Evolutionary conservation across 371 early-diverging fungal genomes (phyloP), one percentile per base, ranked within the genome.

Genomic region (Haplosporangium sp.): DNA sequence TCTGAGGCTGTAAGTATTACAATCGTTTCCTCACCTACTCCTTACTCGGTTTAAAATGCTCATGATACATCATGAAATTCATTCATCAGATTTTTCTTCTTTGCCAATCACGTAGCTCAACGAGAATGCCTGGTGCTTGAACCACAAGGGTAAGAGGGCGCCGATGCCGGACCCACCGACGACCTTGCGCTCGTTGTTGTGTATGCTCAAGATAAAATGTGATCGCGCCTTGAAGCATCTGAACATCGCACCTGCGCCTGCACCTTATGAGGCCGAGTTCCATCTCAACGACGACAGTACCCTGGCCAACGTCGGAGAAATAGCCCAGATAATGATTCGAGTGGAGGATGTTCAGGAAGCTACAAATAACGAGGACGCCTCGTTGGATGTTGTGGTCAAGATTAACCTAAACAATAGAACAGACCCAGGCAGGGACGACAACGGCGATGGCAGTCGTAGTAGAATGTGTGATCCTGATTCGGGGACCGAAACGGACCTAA

Each of bases 91-190:
- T 13, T 23, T 1, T 60, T 7, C 5, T 41, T 14, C 13, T 62
- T 55, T 29, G 5, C 8, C 29, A 18, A 20, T 5, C 36, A 47
- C 6, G 0, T 56, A 69, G 65, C 1, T 64, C 2, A 60, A 36
- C 14, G 65, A 64, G 5, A 64, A 43, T 29, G 6, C 55, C 1
- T 71, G 65, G 71, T 40, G 40, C 40, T 54, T 23, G 53, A 29
- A 23, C 5, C 11, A 38, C 3, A 71, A 51, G 12, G 38, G 20
- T 1, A 71, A 42, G 40, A 64, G 36, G 6, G 55, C 38, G 1
- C 71, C 65, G 1, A 38, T 43, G 21, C 69, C 69, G 2, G 75
- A 74, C 37, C 62, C 75, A 16, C 45, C 64, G 8, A 48, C 64
- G 12, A 53, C 62, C 0, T 41, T 74, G n/a, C 47, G 53, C 6